Evolutionary conservation across 345 rosid species (phyloP), one percentile per base, ranked within the genome.

Genomic region (Heritiera fomes): DNA sequence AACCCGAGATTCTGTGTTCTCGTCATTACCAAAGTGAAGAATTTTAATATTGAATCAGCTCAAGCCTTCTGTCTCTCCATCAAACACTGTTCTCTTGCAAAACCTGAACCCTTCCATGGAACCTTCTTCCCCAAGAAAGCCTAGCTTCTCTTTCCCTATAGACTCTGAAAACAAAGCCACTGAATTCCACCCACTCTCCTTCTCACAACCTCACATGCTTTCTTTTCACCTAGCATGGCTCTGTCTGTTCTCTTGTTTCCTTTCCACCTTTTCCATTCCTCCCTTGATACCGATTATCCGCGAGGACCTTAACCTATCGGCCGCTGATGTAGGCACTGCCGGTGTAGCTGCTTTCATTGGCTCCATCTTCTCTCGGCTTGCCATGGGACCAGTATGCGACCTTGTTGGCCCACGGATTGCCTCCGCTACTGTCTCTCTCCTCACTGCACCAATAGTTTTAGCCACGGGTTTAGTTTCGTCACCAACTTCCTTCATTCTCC

Each of bases 251-350:
- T 81, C 97, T 4, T 88, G 92, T 88, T 93, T 87, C 89, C 85
- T 94, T 88, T 90, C 98, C 87, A 90, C 95, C 78, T 95, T 93
- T 88, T 90, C 97, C 34, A 91, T 93, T 85, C 97, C 97, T 61
- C 97, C 97, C 5, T 94, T 93, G 20, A 3, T 91, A 12, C 95
- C 98, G 20, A 23, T 93, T 77, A 91, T 94, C 84, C 89, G 91
- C 14, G 53, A 67, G 5, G 90, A 90, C 83, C 93, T 94, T 76
- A 30, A 69, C 61, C 91, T 94, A 82, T 77, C 95, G 15, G 75
- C 72, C 0, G n/a, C 89, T 34, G 89, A 89, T 59, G 65, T 90
- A 6, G 89, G 87, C 63, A 49, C 81, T 2, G 92, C 97, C 23
- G 92, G 88, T 23, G 83, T 84, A 47, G 98, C 98, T 77, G 87